Conservation (phyloP, 345 rosid species). For the Iberis pinnata region DNA sequence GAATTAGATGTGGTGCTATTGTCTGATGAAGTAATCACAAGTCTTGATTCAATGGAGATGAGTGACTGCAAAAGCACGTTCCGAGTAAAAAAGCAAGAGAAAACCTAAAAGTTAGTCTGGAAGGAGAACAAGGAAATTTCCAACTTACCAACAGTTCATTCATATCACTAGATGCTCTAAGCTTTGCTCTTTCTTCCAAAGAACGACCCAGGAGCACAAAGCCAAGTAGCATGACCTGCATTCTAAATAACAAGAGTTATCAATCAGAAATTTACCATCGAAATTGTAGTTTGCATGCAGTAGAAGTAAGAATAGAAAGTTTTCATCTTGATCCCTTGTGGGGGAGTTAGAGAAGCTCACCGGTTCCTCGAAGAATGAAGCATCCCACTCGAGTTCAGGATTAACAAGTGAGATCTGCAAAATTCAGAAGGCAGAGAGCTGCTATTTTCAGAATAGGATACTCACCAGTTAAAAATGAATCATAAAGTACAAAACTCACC, state of each 20-base stretch:
- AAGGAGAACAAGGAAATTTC: neutral
- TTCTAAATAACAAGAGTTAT: slow-evolving; percentile 49
- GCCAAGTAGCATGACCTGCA: slow-evolving; percentile 99
- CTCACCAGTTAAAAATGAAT: slow-evolving; percentile 8
- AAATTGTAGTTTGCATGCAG: slow-evolving; percentile 1
- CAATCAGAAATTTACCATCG: slow-evolving; percentile 36
- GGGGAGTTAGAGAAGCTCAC: slow-evolving; percentile 45
- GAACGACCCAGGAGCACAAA: slow-evolving; percentile 94
- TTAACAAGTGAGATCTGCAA: slow-evolving; percentile 70
- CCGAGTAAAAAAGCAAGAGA: slow-evolving; percentile 2
- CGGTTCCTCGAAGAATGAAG: slow-evolving; percentile 94
- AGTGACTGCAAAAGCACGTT: slow-evolving; percentile 61
- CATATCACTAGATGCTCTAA: slow-evolving; percentile 85
- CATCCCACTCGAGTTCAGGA: slow-evolving; percentile 88
- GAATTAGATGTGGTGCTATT: slow-evolving; percentile 42
- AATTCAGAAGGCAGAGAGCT: slow-evolving; percentile 13
- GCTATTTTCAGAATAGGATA: slow-evolving; percentile 4
- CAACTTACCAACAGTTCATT: slow-evolving; percentile 82
- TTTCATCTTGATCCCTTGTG: neutral
- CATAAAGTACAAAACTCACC: slow-evolving; percentile 37
- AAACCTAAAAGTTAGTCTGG: neutral
- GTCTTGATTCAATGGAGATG: slow-evolving; percentile 77
- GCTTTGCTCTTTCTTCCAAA: slow-evolving; percentile 81
- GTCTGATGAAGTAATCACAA: slow-evolving; percentile 73
- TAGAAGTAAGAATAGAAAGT: neutral